Evolutionary conservation across 2,329 filamentous ascomycete genomes (phyloP).

Genomic region (Corinectria fuckeliana): DNA sequence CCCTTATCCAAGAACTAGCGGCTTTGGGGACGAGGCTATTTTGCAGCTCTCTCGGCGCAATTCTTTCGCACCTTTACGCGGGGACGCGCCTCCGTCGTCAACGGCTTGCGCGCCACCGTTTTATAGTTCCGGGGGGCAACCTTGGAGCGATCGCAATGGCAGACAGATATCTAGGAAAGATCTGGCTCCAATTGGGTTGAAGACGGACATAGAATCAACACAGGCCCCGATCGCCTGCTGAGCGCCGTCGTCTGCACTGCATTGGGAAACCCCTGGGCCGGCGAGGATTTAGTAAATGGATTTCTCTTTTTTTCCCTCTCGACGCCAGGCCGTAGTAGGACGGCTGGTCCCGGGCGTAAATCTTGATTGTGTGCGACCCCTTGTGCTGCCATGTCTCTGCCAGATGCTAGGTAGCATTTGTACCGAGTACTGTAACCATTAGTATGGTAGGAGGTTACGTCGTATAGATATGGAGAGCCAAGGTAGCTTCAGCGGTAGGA

Average conservation of each 20-base stretch:
- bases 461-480: neutral
- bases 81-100: neutral
- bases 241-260: slow-evolving; percentile 9
- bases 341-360: too few species aligned
- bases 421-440: neutral
- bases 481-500: neutral
- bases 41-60: neutral
- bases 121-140: neutral
- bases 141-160: neutral
- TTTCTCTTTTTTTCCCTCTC: too few species aligned
- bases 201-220: neutral
- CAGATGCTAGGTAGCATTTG: neutral
- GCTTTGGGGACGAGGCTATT: slow-evolving; percentile 9
- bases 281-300: too few species aligned
- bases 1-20: neutral
- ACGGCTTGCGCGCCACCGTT: neutral
- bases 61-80: neutral
- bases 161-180: slow-evolving; percentile 9
- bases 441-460: too few species aligned
- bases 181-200: slow-evolving; percentile 13
- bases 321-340: neutral
- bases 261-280: slow-evolving; percentile 10
- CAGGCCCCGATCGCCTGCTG: neutral
- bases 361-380: neutral
- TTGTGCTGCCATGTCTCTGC: neutral